phyloP scores from a whole-genome alignment of 805 yeast genomes.

The Zygosaccharomyces kombuchaensis region DNA sequence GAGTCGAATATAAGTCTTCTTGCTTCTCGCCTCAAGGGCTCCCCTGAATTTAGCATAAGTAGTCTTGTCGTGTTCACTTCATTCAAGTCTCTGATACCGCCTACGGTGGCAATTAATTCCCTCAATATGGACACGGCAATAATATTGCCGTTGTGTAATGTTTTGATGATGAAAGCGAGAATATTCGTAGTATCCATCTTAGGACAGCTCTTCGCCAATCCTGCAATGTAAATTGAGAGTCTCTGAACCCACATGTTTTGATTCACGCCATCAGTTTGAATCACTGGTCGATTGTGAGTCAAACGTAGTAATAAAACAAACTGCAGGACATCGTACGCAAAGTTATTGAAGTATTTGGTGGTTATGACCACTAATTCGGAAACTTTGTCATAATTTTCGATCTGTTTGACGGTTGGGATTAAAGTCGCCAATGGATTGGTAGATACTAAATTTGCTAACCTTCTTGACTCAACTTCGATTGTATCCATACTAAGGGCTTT shows the following conservation, averaged over 20 bases:
- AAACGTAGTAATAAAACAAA: slow-evolving; percentile 68
- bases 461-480: slow-evolving; percentile 64
- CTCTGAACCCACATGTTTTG: slow-evolving; percentile 85
- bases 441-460: slow-evolving; percentile 67
- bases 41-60: slow-evolving; percentile 59
- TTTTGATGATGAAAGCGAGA: slow-evolving; percentile 54
- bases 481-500: slow-evolving; percentile 82
- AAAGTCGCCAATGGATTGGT: slow-evolving; percentile 78
- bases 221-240: slow-evolving; percentile 72
- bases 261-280: slow-evolving; percentile 74
- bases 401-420: slow-evolving; percentile 65
- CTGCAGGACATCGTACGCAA: slow-evolving; percentile 83
- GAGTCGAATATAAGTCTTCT: slow-evolving; percentile 49
- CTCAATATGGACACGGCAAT: slow-evolving; percentile 60
- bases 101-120: slow-evolving; percentile 66
- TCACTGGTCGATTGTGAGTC: slow-evolving; percentile 59
- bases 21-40: slow-evolving; percentile 50
- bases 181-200: slow-evolving; percentile 60
- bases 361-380: slow-evolving; percentile 73
- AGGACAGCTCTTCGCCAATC: slow-evolving; percentile 52
- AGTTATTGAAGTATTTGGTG: slow-evolving; percentile 66
- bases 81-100: slow-evolving; percentile 68
- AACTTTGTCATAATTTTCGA: slow-evolving; percentile 89
- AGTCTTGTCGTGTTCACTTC: slow-evolving; percentile 67
- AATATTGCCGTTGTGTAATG: slow-evolving; percentile 55